Base-by-base conservation (phyloP, 1,284 basidiomycete species). In the Erythrobasidium hasegawianum region DNA sequence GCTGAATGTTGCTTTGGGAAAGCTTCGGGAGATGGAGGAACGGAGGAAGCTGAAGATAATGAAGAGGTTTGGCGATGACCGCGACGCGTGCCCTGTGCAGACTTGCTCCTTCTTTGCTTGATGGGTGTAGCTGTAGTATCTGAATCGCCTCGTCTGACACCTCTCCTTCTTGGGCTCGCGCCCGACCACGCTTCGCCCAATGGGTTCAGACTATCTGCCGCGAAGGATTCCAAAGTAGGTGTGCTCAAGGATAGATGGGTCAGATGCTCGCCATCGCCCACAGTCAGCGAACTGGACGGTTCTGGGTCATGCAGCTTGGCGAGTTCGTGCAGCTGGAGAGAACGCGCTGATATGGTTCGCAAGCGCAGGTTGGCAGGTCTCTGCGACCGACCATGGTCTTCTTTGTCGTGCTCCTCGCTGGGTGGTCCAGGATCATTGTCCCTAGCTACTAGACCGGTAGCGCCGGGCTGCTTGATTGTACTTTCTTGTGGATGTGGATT, bases 51-150 rank as follows among this genome's bases (percentile, higher is more conserved):
- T 39, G 61, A 64, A n/a, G 56, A 45, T 13, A 55, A 33, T 9
- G 62, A 65, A 27, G 62, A 41, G 29, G 62, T 57, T 20, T 57
- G 40, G 13, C 56, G 55, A 53, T 65, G 62, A n/a, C 38, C 29
- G 18, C 43, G 29, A 24, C 49, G 38, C 53, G 33, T 54, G 14
- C 52, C 52, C n/a, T 39, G 43, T 14, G 50, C 40, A 39, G 50
- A 20, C 18, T 38, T 47, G 43, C 43, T 47, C 43, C 43, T 47
- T n/a, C 43, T n/a, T 16, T 47, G 43, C 16, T 24, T 47, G 4
- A 8, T 47, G 22, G 43, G 43, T 11, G 33, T 33, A 5, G 33
- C 33, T 4, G 33, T 33, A 33, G 5, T 33, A 33, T 33, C 33
- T 33, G 33, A 33, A 33, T 33, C 33, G 11, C 33, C 33, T 11